phyloP scores from a whole-genome alignment of 2,329 filamentous ascomycete species.

The Diaporthe vexans region DNA sequence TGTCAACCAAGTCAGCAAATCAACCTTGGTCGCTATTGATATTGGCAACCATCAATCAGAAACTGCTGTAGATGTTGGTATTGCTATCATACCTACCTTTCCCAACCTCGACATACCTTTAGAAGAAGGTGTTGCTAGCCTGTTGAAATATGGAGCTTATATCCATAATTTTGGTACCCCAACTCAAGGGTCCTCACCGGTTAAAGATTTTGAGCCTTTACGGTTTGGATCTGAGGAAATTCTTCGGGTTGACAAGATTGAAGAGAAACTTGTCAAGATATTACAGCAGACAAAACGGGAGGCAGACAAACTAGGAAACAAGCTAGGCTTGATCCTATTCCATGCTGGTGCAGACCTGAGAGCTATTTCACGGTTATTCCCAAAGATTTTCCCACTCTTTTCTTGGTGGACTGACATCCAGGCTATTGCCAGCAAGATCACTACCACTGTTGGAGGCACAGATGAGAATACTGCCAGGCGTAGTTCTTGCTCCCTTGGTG shows the following conservation, averaged over 20 bases:
- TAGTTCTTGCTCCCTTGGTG: background rate
- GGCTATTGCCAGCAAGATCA: background rate
- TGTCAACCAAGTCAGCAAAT: conserved; percentile 18
- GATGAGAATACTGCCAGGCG: background rate
- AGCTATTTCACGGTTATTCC: background rate
- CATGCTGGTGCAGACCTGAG: background rate
- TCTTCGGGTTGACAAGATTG: background rate
- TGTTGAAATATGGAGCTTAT: background rate
- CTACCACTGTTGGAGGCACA: background rate
- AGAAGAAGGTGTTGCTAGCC: conserved; percentile 12
- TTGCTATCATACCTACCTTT: conserved; percentile 1
- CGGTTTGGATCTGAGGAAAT: conserved; percentile 12
- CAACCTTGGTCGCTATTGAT: conserved; percentile 10
- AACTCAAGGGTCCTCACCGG: background rate
- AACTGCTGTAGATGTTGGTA: conserved; percentile 6
- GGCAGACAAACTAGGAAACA: background rate
- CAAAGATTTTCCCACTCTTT: conserved; percentile 1
- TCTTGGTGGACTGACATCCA: conserved; percentile 8
- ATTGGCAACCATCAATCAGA: conserved; percentile 13
- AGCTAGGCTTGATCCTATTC: conserved; percentile 13
- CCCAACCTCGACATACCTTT: background rate
- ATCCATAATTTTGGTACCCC: conserved; percentile 22
- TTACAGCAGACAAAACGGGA: conserved; percentile 13
- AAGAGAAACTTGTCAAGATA: conserved; percentile 7
- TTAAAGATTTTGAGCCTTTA: background rate